A percentile compares a stretch with the other conserved stretches of the same genome.
phyloP scores from a whole-genome alignment of 2,329 filamentous ascomycete species.

The Colletotrichum eremochloae region DNA sequence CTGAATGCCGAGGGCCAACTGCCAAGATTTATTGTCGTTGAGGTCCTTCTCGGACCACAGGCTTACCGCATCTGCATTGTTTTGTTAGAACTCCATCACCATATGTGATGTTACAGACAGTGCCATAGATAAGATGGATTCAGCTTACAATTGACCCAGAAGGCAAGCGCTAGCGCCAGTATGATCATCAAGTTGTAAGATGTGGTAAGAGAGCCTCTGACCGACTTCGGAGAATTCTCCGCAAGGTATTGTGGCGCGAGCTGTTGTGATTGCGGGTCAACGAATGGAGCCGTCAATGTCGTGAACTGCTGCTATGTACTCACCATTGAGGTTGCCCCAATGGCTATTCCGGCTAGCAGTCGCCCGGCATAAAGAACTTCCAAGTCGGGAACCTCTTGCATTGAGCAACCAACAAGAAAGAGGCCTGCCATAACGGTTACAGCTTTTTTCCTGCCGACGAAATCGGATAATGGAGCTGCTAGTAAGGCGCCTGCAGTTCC shows the following conservation, averaged over 20 bases:
- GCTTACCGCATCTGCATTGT: constrained; percentile 42
- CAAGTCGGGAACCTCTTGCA: constrained; percentile 54
- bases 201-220: constrained; percentile 56
- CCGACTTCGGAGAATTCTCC: constrained; percentile 56
- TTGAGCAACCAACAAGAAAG: constrained; percentile 51
- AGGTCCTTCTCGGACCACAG: constrained; percentile 47
- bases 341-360: constrained; percentile 52
- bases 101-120: too few species aligned
- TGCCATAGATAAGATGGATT: too few species aligned
- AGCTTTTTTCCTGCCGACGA: constrained; percentile 52
- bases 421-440: constrained; percentile 50
- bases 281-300: too few species aligned
- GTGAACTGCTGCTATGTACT: background rate
- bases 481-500: constrained; percentile 54
- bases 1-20: constrained; percentile 53
- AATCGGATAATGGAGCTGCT: constrained; percentile 54
- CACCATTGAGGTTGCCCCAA: constrained; percentile 52
- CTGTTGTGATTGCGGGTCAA: constrained; percentile 8
- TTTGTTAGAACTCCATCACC: background rate
- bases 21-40: constrained; percentile 52
- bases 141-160: constrained; percentile 48
- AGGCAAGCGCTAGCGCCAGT: constrained; percentile 51
- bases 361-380: constrained; percentile 54
- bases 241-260: constrained; percentile 56
- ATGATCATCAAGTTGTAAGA: constrained; percentile 57